Evolutionary conservation across 805 yeast genomes (phyloP), one percentile per base, ranked within the genome.

Genomic region (Teunomyces funiuensis): DNA sequence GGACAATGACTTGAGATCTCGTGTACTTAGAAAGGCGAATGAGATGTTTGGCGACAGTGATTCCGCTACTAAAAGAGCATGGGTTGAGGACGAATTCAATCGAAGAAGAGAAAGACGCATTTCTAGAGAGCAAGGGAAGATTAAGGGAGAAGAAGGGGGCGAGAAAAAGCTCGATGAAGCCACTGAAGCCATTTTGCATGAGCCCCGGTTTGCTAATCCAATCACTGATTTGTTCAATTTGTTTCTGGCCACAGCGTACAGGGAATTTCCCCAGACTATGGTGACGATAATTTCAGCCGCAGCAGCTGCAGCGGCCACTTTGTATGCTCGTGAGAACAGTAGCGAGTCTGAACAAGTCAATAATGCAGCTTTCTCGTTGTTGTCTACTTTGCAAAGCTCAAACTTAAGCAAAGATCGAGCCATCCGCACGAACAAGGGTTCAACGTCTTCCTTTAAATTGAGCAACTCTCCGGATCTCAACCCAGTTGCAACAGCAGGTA

Each of bases 1-100:
- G 65, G 96, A 89, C 59, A 84, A 88, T 53, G 98, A 91, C 57
- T 68, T 91, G 41, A 73, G 95, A 39, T 79, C 86, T 0, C 71
- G 98, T 41, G 82, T 91, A 15, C 74, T 77, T 48, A 83, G 83
- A 49, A 71, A 93, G 29, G 97, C 97, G 0, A 69, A 66, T 28
- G 65, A 63, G 14, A 63, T 83, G 50, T 89, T 79, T 64, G 93
- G 96, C 1, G 75, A 70, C 7, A 70, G 63, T 0, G 80, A 79
- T 5, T 63, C 83, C 8, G 71, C 66, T 7, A 79, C 74, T 33
- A 76, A 79, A 47, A 58, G 61, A 30, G 67, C 73, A 29, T 91
- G 97, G 97, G 74, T 87, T 26, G 83, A 81, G 27, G 68, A 70
- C 3, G 96, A 88, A 58, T 88, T 85, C 56, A 76, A 71, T 36